Evolutionary conservation across 257 asterid genomes (phyloP), one percentile per base, ranked within the genome.

Genomic region (Avicennia marina): DNA sequence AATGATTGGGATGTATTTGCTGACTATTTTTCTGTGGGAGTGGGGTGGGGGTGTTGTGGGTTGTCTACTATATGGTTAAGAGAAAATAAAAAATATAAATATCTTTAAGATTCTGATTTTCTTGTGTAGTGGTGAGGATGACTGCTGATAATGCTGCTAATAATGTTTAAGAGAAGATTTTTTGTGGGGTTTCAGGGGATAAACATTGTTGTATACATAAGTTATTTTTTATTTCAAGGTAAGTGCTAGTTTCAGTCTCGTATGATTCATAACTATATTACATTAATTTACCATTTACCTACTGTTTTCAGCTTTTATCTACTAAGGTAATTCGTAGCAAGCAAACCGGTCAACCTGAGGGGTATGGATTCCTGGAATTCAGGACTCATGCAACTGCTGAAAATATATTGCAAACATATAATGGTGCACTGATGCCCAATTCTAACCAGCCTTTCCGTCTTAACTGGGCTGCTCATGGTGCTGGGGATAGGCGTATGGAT

Each of bases 391-490:
- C 84, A n/a, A 51, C 85, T 15, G 95, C 96, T 57, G 95, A 85
- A 34, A 73, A 24, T 49, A 72, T 78, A 38, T 63, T 88, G 62
- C 95, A 82, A 56, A 62, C 84, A 3, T 88, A 80, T 39, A 85
- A 88, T 48, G 90, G 93, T 2, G 43, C 88, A 7, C 39, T 63
- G 59, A 85, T 88, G 91, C 93, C 90, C 50, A 85, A 75, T 64
- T 48, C 80, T 20, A 93, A 88, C 27, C 87, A 81, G 61, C 63
- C 55, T 51, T 88, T 74, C 72, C 70, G 96, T 39, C 47, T 88
- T 72, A 88, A 88, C 63, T 88, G 96, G 96, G 96, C 96, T 44
- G 53, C 83, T 62, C 84, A 75, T 56, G 96, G 96, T 49, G 77
- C 84, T 31, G 95, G 95, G 31, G 95, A 88, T 61, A 80, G 67